Percentiles rank a stretch among this genome's conserved stretches.
Evolutionary conservation across 208 protist species (phyloP).

Genomic region (Crithidia brevicula): DNA sequence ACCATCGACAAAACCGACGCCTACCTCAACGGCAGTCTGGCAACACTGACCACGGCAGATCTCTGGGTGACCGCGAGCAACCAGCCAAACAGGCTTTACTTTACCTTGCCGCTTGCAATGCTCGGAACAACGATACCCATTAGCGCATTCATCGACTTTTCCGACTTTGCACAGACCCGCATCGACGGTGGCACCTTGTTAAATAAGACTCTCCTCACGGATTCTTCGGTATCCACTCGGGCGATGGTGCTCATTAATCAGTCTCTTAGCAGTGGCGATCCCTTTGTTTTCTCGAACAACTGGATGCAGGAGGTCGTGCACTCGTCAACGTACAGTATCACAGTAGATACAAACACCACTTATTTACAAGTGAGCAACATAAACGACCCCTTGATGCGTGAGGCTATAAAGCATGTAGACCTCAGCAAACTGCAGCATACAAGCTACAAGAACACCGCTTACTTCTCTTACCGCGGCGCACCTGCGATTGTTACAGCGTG

Average conservation of each 20-base stretch:
- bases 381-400: constrained; percentile 37
- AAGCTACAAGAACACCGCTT: background rate
- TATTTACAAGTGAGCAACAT: constrained; percentile 32
- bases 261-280: background rate
- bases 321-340: background rate
- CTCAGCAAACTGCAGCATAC: constrained; percentile 2
- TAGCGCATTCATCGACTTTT: background rate
- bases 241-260: constrained; percentile 9
- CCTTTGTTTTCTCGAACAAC: constrained; percentile 26
- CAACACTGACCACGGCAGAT: background rate
- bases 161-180: background rate
- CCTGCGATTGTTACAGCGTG: constrained; percentile 10
- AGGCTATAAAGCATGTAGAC: constrained; percentile 36
- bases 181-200: constrained; percentile 4
- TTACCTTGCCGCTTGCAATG: background rate
- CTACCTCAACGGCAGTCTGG: background rate
- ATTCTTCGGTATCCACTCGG: background rate
- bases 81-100: constrained; percentile 1
- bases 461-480: constrained; percentile 5
- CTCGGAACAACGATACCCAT: background rate
- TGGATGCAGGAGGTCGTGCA: constrained; percentile 12
- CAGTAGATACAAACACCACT: background rate
- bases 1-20: background rate
- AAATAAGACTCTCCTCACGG: background rate
- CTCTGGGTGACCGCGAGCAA: background rate